Percentiles rank a stretch among this genome's conserved stretches.
These are phyloP conservation scores for Spatholobus suberectus DNA, from an alignment of 306 rosid species.

Conservation along the genomic window DNA sequence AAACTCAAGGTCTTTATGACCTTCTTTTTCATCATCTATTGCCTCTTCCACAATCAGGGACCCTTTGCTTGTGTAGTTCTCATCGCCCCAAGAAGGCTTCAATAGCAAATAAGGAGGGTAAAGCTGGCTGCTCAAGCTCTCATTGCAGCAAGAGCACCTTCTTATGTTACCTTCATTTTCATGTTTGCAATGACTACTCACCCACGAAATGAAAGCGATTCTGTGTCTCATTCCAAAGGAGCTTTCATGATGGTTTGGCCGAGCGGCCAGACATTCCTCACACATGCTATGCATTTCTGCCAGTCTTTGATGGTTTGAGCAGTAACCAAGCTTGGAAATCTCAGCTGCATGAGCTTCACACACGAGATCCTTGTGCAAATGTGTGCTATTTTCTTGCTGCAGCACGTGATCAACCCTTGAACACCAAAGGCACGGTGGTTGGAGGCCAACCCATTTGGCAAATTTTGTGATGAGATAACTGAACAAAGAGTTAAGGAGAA, in stretches of 20 bases:
- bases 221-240: slow-evolving; percentile 49
- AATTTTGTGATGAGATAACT: slow-evolving; percentile 61
- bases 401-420: slow-evolving; percentile 67
- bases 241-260: slow-evolving; percentile 44
- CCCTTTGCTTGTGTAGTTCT: slow-evolving; percentile 48
- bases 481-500: slow-evolving; percentile 73
- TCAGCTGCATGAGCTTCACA: slow-evolving; percentile 76
- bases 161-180: slow-evolving; percentile 44
- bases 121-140: slow-evolving; percentile 50
- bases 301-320: slow-evolving; percentile 65
- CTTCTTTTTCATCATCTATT: slow-evolving; percentile 52
- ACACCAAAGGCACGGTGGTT: slow-evolving; percentile 72
- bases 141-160: slow-evolving; percentile 66
- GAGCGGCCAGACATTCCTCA: slow-evolving; percentile 63
- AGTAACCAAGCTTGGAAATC: slow-evolving; percentile 64
- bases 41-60: slow-evolving; percentile 61
- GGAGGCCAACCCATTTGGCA: slow-evolving; percentile 68
- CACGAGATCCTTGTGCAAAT: slow-evolving; percentile 51
- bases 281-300: slow-evolving; percentile 62
- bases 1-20: slow-evolving; percentile 44
- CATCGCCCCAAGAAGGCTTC: slow-evolving; percentile 62
- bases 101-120: slow-evolving; percentile 46
- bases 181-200: slow-evolving; percentile 30
- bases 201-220: slow-evolving; percentile 60
- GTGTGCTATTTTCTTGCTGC: slow-evolving; percentile 41